Percentiles rank a stretch among this genome's conserved stretches.
These are phyloP conservation scores for Amaranthus palmeri DNA, from an alignment of 148 eudicot genomes.

Conservation along the genomic window DNA sequence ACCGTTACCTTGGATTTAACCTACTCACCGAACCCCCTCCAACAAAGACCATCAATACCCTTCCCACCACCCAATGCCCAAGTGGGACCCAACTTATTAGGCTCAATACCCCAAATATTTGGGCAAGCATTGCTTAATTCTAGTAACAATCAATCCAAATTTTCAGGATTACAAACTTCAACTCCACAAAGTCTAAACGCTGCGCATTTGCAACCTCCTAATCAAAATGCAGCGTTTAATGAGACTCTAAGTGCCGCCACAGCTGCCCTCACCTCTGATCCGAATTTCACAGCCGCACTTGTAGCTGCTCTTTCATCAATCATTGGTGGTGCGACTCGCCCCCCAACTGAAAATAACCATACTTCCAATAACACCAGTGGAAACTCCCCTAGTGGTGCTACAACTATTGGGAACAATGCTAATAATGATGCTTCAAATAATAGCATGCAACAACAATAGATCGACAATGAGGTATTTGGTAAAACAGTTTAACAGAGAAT, in stretches of 20 bases:
- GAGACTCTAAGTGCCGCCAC: constrained; percentile 80
- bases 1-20: constrained; percentile 90
- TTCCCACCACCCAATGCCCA: constrained; percentile 26
- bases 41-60: constrained; percentile 30
- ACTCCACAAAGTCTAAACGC: constrained; percentile 26
- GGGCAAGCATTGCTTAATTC: constrained; percentile 38
- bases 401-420: constrained; percentile 14
- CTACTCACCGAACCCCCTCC: constrained; percentile 53
- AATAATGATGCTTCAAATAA: constrained; percentile 30
- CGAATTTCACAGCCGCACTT: constrained; percentile 85
- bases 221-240: constrained; percentile 34
- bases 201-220: constrained; percentile 22
- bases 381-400: constrained; percentile 16
- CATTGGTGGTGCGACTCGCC: constrained; percentile 40
- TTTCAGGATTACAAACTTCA: constrained; percentile 66
- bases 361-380: constrained; percentile 9
- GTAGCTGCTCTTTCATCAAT: constrained; percentile 80
- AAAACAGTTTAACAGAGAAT: no score
- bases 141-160: constrained; percentile 51
- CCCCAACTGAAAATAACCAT: constrained; percentile 23
- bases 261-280: constrained; percentile 77
- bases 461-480: constrained; percentile 6
- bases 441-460: constrained; percentile 38
- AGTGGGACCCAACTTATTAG: constrained; percentile 24
- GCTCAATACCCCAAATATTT: constrained; percentile 37